A percentile compares a stretch with the other conserved stretches of the same genome.
These are phyloP conservation scores for Neolentinus lepideus DNA, from an alignment of 1,284 basidiomycete genomes.

Conservation along the genomic window DNA sequence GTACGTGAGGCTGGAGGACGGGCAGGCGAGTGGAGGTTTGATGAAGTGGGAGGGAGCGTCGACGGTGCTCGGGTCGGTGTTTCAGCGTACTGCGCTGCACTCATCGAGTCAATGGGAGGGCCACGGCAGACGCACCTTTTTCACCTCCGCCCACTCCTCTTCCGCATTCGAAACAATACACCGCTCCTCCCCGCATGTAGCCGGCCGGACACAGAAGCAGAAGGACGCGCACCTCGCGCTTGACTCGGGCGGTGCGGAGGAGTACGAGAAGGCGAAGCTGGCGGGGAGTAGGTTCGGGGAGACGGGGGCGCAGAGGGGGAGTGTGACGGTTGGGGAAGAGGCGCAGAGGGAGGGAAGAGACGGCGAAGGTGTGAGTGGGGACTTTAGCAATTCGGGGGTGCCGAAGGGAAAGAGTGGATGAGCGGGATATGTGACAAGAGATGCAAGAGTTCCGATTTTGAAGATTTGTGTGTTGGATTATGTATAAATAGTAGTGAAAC, in stretches of 20 bases:
- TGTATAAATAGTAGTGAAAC: too few relatives aligned
- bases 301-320: neutral
- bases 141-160: neutral
- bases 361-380: neutral
- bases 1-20: neutral
- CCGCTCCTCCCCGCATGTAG: neutral
- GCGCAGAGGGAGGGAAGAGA: neutral
- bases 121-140: neutral
- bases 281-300: neutral
- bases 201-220: neutral
- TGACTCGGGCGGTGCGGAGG: neutral
- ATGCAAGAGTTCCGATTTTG: too few relatives aligned
- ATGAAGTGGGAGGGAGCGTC: neutral
- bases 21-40: neutral
- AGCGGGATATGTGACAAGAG: too few relatives aligned
- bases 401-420: neutral
- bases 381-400: neutral
- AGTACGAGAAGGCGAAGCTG: neutral
- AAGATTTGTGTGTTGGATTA: too few relatives aligned
- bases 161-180: neutral
- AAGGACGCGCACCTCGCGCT: neutral
- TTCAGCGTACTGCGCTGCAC: neutral
- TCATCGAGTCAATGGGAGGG: neutral
- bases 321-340: neutral
- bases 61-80: neutral